Base-by-base conservation (phyloP, 1,139 yeast species). In the Sugiyamaella novakii region DNA sequence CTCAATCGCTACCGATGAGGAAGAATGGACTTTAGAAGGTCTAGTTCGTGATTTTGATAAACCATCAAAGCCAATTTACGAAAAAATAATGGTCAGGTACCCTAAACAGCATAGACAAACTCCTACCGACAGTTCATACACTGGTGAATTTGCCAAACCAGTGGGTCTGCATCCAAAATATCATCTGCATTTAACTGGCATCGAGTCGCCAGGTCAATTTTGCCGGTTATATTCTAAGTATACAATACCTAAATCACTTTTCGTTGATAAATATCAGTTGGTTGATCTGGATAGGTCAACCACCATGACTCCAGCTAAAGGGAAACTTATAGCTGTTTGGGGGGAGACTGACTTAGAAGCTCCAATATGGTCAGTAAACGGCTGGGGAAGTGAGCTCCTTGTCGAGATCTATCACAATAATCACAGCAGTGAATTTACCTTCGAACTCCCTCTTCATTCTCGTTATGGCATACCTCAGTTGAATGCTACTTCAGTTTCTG, bases 371-470 rank as follows among this genome's bases (percentile, higher is more conserved):
- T 68, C 69, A 34, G 68, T 73, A 3, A 55, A 59, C 1, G 63
- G 71, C 15, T 75, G 75, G 72, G 82, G 82, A 46, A 74, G 74
- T 33, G 74, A 71, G 47, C 67, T 69, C 4, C 54, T 76, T 24
- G 66, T 76, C 22, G 66, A 64, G 42, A 57, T 76, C 14, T 57
- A 58, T 25, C 61, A 62, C 11, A 41, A 54, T 34, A 19, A 35
- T 8, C 46, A 34, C 29, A 51, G 17, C 15, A 14, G 41, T 53
- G 25, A 46, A 8, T 47, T 68, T 12, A 60, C 61, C 51, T 65
- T 67, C 51, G 71, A 66, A 15, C 61, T 79, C 6, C 74, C 74
- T 5, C 61, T 76, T 55, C 83, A 79, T 57, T 72, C 79, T 24
- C 68, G 83, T 40, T 79, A 79, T 56, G 69, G 71, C 12, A 56